Conservation (phyloP, 805 yeast species). For the Torulaspora delbrueckii region DNA sequence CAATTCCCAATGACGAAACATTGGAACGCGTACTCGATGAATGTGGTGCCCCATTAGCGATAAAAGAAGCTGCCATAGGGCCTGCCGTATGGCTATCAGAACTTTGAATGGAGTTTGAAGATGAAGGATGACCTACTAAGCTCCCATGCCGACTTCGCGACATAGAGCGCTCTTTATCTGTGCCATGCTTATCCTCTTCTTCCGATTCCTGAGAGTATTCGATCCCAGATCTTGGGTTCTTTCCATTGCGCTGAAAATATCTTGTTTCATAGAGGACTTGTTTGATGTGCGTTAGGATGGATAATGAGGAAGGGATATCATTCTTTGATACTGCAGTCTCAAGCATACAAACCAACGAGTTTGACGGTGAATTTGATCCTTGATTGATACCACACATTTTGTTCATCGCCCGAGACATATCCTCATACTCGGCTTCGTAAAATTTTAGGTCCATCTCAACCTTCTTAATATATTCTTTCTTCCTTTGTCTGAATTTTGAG, state of each 20-base stretch:
- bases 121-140: conserved; percentile 3
- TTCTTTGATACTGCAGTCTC: conserved; percentile 24
- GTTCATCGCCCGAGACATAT: conserved; percentile 39
- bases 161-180: conserved; percentile 6
- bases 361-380: conserved; percentile 9
- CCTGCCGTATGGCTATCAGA: conserved; percentile 5
- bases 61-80: conserved; percentile 5
- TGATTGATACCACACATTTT: conserved; percentile 20
- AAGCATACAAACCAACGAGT: conserved; percentile 17
- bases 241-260: conserved; percentile 28
- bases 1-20: conserved; percentile 5
- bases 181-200: conserved; percentile 14
- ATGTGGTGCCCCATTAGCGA: conserved; percentile 1
- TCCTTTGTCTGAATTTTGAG: conserved; percentile 88
- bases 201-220: conserved; percentile 10
- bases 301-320: conserved; percentile 21
- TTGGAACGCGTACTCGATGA: conserved; percentile 10
- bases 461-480: conserved; percentile 78
- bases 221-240: conserved; percentile 23
- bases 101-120: conserved; percentile 1
- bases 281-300: conserved; percentile 23
- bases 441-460: conserved; percentile 75
- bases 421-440: conserved; percentile 65
- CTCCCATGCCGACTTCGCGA: conserved; percentile 13
- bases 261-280: conserved; percentile 20